Evolutionary conservation across 2,329 filamentous ascomycete species (phyloP), one percentile per base, ranked within the genome.

Genomic region (Macrophomina pseudophaseolina): DNA sequence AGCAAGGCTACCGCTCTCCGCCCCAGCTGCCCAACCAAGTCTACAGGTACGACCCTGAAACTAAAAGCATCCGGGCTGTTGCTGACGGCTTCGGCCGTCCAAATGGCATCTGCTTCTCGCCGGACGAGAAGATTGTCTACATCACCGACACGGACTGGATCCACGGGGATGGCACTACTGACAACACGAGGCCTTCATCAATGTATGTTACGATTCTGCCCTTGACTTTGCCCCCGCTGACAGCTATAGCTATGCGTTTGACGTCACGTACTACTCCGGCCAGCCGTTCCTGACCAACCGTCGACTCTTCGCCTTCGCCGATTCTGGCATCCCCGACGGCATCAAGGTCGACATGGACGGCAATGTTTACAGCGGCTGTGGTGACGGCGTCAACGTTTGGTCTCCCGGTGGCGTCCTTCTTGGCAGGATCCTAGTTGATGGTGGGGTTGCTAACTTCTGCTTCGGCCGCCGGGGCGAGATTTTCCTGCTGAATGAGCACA

Each of bases 311-410:
- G 82, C 85, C 1, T 83, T 82, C 68, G 80, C 81, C 0, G 78
- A 80, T 40, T 74, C 74, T 0, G 84, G 84, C 0, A 77, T 82
- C 5, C 84, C 86, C 0, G 77, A 71, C 67, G 78, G 75, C 33
- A 77, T 87, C 49, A 85, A 87, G 68, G 81, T 81, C 66, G 86
- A 88, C 69, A 75, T 79, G 7, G 75, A 82, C 12, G 87, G 87
- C 1, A 86, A 88, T 62, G 81, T 89, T 2, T 89, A 82, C 69
- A 76, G 80, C 46, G 82, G 81, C 0, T 83, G 81, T 66, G 79
- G 77, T 3, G 83, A 83, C 66, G 84, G 84, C 11, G 74, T 86
- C n/a, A 82, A 84, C 68, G 77, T 86, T 2, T 86, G 80, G 79
- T 82, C 76, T 53, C 68, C 78, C 1, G 79, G 76, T 3, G 83